phyloP scores from a whole-genome alignment of 2,329 filamentous ascomycete genomes.

The Amauroascus verrucosus region DNA sequence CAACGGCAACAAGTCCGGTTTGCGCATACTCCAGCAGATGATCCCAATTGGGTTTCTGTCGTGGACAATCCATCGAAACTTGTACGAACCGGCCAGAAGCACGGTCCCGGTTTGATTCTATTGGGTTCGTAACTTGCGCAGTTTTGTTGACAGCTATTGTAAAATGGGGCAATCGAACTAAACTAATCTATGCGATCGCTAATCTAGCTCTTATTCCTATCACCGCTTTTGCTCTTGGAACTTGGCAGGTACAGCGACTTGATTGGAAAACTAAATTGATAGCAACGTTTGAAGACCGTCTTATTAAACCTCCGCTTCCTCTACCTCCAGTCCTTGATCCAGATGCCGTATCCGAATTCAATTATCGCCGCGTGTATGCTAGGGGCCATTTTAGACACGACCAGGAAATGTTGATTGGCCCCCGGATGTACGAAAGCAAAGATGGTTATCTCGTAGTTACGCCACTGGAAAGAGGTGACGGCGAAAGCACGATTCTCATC shows the following conservation, averaged over 20 bases:
- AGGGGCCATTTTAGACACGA: slow-evolving; percentile 70
- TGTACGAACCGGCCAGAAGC: slow-evolving; percentile 61
- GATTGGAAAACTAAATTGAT: slow-evolving; percentile 91
- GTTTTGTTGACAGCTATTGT: not conserved
- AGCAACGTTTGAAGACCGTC: slow-evolving; percentile 81
- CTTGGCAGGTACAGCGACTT: slow-evolving; percentile 90
- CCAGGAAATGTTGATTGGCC: slow-evolving; percentile 91
- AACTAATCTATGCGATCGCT: not conserved
- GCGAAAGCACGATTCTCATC: slow-evolving; percentile 63
- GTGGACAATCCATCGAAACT: slow-evolving; percentile 76
- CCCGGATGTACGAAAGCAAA: slow-evolving; percentile 76
- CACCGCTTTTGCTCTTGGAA: slow-evolving; percentile 79
- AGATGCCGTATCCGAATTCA: slow-evolving; percentile 72
- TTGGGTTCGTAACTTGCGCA: slow-evolving; percentile 45
- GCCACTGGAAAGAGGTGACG: slow-evolving; percentile 62
- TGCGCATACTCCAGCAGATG: slow-evolving; percentile 51
- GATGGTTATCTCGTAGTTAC: slow-evolving; percentile 89
- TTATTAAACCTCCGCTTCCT: slow-evolving; percentile 74
- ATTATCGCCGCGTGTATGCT: slow-evolving; percentile 75
- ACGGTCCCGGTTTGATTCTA: slow-evolving; percentile 71
- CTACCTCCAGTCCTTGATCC: slow-evolving; percentile 76
- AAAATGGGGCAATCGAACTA: not conserved
- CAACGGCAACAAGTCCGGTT: slow-evolving; percentile 32
- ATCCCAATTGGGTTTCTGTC: slow-evolving; percentile 71
- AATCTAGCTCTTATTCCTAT: slow-evolving; percentile 65